Evolutionary conservation across 1,284 basidiomycete genomes (phyloP).

Genomic region (Pseudomicrostroma phylloplanum): DNA sequence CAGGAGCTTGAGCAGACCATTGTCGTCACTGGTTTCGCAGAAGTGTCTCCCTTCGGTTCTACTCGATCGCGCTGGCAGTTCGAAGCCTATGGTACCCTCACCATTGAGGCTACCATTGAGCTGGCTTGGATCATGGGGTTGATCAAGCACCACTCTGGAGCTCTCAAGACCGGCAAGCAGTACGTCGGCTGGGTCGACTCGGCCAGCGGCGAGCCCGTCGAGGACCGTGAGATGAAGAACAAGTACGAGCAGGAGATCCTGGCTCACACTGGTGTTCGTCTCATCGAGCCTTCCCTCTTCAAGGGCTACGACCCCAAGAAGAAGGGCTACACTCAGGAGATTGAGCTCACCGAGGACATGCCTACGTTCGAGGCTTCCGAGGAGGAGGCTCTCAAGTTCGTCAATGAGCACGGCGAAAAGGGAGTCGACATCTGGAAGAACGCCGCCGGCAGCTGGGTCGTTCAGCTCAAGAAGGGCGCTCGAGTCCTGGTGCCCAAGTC

Average conservation of each 20-base stretch:
- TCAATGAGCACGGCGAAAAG: slow-evolving; percentile 90
- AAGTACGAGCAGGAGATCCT: slow-evolving; percentile 93
- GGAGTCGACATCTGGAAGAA: slow-evolving; percentile 83
- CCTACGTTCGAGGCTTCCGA: slow-evolving; percentile 90
- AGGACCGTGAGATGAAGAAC: slow-evolving; percentile 91
- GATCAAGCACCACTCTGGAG: slow-evolving; percentile 97
- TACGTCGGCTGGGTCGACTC: slow-evolving; percentile 97
- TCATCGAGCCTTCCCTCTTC: slow-evolving; percentile 96
- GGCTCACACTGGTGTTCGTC: slow-evolving; percentile 83
- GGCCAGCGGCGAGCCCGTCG: slow-evolving; percentile 90
- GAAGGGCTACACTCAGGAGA: slow-evolving; percentile 93
- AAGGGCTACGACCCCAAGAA: slow-evolving; percentile 93
- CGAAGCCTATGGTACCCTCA: slow-evolving; percentile 42
- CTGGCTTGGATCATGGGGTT: slow-evolving; percentile 99
- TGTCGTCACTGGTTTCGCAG: slow-evolving; percentile 91
- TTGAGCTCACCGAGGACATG: slow-evolving; percentile 92
- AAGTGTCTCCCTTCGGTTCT: slow-evolving; percentile 98
- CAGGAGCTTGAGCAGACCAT: slow-evolving; percentile 92
- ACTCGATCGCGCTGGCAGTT: slow-evolving; percentile 94
- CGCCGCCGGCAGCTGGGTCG: slow-evolving; percentile 73
- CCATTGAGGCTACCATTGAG: slow-evolving; percentile 91
- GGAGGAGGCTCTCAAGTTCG: slow-evolving; percentile 88
- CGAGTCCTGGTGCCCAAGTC: slow-evolving; percentile 90
- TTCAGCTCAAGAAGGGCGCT: slow-evolving; percentile 97
- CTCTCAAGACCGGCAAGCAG: slow-evolving; percentile 69